phyloP scores from a whole-genome alignment of 345 rosid genomes.

The Trapa bicornis region DNA sequence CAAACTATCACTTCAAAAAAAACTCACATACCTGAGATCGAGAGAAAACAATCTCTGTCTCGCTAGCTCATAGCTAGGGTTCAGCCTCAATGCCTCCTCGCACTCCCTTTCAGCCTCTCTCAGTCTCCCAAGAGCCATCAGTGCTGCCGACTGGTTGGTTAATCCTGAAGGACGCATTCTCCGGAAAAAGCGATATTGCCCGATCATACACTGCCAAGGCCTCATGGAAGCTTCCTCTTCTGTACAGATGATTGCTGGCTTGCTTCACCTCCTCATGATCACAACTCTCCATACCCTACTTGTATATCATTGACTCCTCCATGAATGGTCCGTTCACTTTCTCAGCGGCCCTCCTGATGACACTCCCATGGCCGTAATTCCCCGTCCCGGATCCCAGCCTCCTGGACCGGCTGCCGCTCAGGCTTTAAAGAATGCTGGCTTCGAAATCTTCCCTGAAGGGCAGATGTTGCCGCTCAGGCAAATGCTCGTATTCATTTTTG shows the following conservation, averaged over 20 bases:
- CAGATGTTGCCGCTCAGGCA: constrained; percentile 80
- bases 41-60: constrained; percentile 74
- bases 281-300: constrained; percentile 9
- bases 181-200: constrained; percentile 67
- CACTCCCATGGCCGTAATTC: constrained; percentile 85
- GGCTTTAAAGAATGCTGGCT: constrained; percentile 33
- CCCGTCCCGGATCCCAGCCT: constrained; percentile 66
- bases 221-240: constrained; percentile 52
- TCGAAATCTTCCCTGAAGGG: constrained; percentile 78
- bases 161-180: constrained; percentile 58
- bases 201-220: constrained; percentile 61
- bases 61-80: constrained; percentile 59
- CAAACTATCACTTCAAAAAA: too few species aligned
- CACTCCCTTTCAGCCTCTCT: constrained; percentile 78
- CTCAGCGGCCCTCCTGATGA: constrained; percentile 36
- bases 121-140: constrained; percentile 56
- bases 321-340: not conserved
- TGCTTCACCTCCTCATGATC: constrained; percentile 76
- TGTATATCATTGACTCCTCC: constrained; percentile 1
- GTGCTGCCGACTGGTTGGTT: constrained; percentile 67
- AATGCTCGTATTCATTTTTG: constrained; percentile 10
- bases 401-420: constrained; percentile 40
- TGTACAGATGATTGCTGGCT: constrained; percentile 74
- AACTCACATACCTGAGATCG: constrained; percentile 43
- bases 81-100: constrained; percentile 72